These are phyloP conservation scores for Plasmopara halstedii DNA, from an alignment of 352 stramenopile species.

Conservation along the genomic window DNA sequence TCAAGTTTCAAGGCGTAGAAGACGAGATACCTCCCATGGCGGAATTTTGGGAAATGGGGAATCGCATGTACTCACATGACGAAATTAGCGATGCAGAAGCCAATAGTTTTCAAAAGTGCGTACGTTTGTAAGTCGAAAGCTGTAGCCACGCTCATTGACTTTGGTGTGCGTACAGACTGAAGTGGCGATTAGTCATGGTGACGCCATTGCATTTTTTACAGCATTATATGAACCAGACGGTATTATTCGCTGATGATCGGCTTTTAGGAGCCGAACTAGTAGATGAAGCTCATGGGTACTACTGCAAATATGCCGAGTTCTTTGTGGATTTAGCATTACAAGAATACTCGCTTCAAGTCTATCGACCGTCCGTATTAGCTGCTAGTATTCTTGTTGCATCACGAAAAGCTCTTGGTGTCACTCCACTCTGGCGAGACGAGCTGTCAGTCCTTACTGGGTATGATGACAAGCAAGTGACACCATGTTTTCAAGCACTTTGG, in stretches of 20 bases:
- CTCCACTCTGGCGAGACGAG: conserved; percentile 76
- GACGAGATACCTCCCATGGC: conserved; percentile 73
- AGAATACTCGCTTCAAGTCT: conserved; percentile 80
- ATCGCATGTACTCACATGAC: conserved; percentile 77
- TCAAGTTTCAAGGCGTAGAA: conserved; percentile 76
- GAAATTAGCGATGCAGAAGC: conserved; percentile 76
- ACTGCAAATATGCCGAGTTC: conserved; percentile 81
- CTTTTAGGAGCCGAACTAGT: conserved; percentile 64
- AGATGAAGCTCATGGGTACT: conserved; percentile 71
- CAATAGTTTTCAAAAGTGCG: conserved; percentile 35
- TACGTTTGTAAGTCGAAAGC: conserved; percentile 6
- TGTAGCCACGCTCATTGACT: conserved; percentile 19
- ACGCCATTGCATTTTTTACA: conserved; percentile 76
- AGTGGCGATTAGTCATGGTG: conserved; percentile 61
- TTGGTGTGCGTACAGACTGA: conserved; percentile 34
- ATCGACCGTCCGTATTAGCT: conserved; percentile 71
- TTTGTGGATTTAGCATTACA: conserved; percentile 81
- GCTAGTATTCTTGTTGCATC: conserved; percentile 69
- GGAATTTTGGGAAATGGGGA: conserved; percentile 83
- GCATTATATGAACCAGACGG: conserved; percentile 70
- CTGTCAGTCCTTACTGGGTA: conserved; percentile 76
- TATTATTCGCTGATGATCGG: conserved; percentile 74
- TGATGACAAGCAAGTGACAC: conserved; percentile 66
- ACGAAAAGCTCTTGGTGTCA: conserved; percentile 69
- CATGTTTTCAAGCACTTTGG: conserved; percentile 81